phyloP scores from a whole-genome alignment of 2,329 filamentous ascomycete species.

The Gyromitra esculenta region DNA sequence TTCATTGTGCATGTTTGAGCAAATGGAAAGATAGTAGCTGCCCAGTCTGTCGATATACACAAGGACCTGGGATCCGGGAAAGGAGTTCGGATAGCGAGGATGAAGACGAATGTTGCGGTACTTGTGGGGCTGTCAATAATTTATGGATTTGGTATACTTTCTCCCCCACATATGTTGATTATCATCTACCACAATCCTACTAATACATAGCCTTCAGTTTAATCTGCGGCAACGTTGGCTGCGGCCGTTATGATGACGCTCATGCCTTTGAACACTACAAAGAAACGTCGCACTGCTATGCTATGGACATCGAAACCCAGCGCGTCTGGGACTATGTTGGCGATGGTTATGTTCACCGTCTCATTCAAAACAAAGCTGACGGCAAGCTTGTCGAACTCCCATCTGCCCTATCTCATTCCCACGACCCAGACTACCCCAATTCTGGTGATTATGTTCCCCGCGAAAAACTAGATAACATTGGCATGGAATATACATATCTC shows the following conservation, averaged over 20 bases:
- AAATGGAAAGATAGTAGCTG: conserved; percentile 96
- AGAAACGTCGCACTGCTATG: conserved; percentile 75
- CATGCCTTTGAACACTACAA: conserved; percentile 58
- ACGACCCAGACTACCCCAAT: conserved; percentile 56
- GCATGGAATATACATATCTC: conserved; percentile 92
- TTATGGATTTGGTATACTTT: conserved; percentile 57
- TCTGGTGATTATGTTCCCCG: conserved; percentile 64
- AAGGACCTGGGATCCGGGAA: conserved; percentile 63
- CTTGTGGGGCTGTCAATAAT: conserved; percentile 57
- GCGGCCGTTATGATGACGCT: conserved; percentile 90
- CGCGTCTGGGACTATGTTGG: conserved; percentile 98
- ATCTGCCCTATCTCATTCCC: conserved; percentile 57
- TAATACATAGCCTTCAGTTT: conserved; percentile 46
- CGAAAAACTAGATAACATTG: conserved; percentile 79
- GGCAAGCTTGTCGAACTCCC: conserved; percentile 93
- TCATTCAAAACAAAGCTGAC: conserved; percentile 92
- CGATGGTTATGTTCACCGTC: conserved; percentile 93
- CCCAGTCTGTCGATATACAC: conserved; percentile 91
- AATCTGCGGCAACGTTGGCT: conserved; percentile 72
- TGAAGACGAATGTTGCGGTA: conserved; percentile 66
- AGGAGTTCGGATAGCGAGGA: conserved; percentile 58
- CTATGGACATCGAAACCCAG: conserved; percentile 90
- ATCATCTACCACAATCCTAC: neutral
- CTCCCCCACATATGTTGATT: neutral
- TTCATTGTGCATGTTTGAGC: conserved; percentile 94